Conservation (phyloP, 2,329 filamentous ascomycete genomes). For the Tolypocladium capitatum region DNA sequence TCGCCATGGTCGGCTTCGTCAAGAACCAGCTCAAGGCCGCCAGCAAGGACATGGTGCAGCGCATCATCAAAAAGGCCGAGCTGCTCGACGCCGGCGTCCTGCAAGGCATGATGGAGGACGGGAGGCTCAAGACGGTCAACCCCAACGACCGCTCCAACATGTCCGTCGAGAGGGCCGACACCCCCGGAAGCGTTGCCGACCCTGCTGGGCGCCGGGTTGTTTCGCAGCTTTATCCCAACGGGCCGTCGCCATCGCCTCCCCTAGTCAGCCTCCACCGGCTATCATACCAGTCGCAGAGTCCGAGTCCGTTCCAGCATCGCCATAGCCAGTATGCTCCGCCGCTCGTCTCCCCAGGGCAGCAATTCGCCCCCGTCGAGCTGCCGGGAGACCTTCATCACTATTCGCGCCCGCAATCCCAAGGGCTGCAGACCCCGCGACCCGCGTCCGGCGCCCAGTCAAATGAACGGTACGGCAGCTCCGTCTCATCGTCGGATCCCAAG, state of each 20-base stretch:
- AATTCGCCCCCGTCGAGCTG: constrained; percentile 25
- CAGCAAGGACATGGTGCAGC: constrained; percentile 52
- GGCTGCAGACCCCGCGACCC: constrained; percentile 11
- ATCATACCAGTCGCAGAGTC: constrained; percentile 5
- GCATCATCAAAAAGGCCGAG: constrained; percentile 60
- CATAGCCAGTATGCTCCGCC: constrained; percentile 9
- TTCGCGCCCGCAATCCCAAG: constrained; percentile 21
- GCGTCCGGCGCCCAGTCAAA: constrained; percentile 3
- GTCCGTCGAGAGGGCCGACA: neutral
- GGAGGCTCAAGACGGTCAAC: constrained; percentile 46
- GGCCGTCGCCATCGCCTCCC: neutral
- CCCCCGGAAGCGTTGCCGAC: neutral
- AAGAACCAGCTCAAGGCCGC: constrained; percentile 54
- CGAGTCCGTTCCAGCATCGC: constrained; percentile 9
- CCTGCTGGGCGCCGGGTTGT: neutral
- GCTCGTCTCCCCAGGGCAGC: constrained; percentile 12
- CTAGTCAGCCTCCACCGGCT: too few relatives aligned
- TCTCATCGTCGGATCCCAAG: constrained; percentile 16
- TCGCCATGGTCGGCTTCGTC: constrained; percentile 51
- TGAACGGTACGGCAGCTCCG: constrained; percentile 10
- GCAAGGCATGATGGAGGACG: constrained; percentile 54
- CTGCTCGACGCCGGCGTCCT: constrained; percentile 52
- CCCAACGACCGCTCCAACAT: constrained; percentile 34
- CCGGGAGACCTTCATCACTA: constrained; percentile 32
- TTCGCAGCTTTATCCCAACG: neutral